phyloP scores from a whole-genome alignment of 805 yeast species.

The Pichia gijzeniarum region DNA sequence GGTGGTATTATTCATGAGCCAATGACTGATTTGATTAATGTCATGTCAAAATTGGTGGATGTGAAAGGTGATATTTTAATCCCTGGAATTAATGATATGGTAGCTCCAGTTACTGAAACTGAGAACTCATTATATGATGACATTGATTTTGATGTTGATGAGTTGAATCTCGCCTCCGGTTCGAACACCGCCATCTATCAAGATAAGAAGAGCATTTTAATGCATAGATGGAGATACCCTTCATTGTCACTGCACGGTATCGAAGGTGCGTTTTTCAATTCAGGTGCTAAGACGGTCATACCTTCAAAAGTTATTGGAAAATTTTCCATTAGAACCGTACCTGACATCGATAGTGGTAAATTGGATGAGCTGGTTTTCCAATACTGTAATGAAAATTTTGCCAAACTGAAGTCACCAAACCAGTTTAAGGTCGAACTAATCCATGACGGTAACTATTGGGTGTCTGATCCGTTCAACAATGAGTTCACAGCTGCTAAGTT shows the following conservation, averaged over 20 bases:
- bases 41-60: slow-evolving; percentile 73
- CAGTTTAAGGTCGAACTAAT: slow-evolving; percentile 62
- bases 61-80: slow-evolving; percentile 76
- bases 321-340: slow-evolving; percentile 96
- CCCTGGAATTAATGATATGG: slow-evolving; percentile 90
- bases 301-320: slow-evolving; percentile 94
- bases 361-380: slow-evolving; percentile 72
- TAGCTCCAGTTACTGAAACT: slow-evolving; percentile 80
- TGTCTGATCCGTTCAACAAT: slow-evolving; percentile 87
- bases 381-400: slow-evolving; percentile 62
- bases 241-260: slow-evolving; percentile 93
- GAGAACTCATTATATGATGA: slow-evolving; percentile 77
- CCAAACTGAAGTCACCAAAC: slow-evolving; percentile 71
- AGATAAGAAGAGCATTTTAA: slow-evolving; percentile 76
- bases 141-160: slow-evolving; percentile 79
- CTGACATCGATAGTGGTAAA: slow-evolving; percentile 77
- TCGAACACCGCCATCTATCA: slow-evolving; percentile 75
- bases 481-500: slow-evolving; percentile 88
- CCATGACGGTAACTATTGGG: slow-evolving; percentile 97
- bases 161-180: slow-evolving; percentile 84
- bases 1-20: slow-evolving; percentile 99
- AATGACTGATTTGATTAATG: slow-evolving; percentile 81
- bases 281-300: slow-evolving; percentile 97
- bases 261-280: slow-evolving; percentile 92
- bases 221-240: slow-evolving; percentile 99